These are phyloP conservation scores for Kickxella alabastrina DNA, from an alignment of 192 early-diverging fungal species.

Conservation along the genomic window DNA sequence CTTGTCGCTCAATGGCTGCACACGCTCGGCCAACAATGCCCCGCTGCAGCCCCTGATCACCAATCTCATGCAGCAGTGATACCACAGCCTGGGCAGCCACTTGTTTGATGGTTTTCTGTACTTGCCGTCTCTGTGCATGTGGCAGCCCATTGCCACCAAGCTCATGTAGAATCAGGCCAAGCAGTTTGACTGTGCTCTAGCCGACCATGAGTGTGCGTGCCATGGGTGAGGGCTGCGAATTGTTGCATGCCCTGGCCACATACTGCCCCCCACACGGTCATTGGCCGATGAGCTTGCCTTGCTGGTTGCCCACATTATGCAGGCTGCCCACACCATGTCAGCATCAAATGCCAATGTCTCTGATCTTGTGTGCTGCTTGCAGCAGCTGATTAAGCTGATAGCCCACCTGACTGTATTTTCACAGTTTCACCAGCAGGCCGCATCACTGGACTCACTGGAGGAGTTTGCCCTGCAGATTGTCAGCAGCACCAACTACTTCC, in stretches of 20 bases:
- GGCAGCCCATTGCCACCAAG: conserved; percentile 31
- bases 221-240: conserved; percentile 5
- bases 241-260: conserved; percentile 13
- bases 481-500: conserved; percentile 39
- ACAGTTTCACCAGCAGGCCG: not conserved
- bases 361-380: conserved; percentile 23
- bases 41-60: conserved; percentile 22
- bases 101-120: not conserved
- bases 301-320: conserved; percentile 1
- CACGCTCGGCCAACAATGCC: no score
- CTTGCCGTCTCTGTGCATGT: conserved; percentile 7
- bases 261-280: conserved; percentile 3
- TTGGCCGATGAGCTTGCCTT: not conserved
- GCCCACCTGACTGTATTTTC: conserved; percentile 1
- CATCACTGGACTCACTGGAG: conserved; percentile 5
- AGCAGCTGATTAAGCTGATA: conserved; percentile 24
- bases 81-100: not conserved
- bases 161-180: conserved; percentile 19
- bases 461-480: conserved; percentile 32
- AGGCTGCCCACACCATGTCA: not conserved
- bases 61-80: conserved; percentile 23
- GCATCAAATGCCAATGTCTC: conserved; percentile 1
- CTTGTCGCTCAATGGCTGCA: conserved; percentile 26
- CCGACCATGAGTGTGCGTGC: not conserved
- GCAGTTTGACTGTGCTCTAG: conserved; percentile 13